These are phyloP conservation scores for Aureobasidium mangrovei DNA, from an alignment of 2,329 filamentous ascomycete species.

Conservation along the genomic window DNA sequence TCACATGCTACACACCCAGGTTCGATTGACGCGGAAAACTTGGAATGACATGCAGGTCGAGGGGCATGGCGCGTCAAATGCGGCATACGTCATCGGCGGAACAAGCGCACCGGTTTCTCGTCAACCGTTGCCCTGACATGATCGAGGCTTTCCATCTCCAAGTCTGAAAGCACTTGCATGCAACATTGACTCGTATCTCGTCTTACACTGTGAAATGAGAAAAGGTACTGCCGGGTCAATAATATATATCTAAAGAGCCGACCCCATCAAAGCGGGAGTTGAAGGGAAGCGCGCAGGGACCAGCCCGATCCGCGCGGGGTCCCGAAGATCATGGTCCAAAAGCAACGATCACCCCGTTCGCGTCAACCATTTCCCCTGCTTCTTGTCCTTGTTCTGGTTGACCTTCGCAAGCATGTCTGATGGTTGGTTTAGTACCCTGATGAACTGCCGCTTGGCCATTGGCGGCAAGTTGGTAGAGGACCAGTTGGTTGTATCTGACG, in stretches of 20 bases:
- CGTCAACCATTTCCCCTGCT: background rate
- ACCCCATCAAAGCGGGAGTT: background rate
- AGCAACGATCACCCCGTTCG: background rate
- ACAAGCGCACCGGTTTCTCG: too few species aligned
- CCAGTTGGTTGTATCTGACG: slow-evolving; percentile 37
- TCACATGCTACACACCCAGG: slow-evolving; percentile 6
- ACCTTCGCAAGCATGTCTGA: slow-evolving; percentile 17
- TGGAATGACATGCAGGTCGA: slow-evolving; percentile 1
- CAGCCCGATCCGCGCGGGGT: background rate
- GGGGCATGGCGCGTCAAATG: slow-evolving; percentile 3
- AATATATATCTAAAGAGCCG: background rate
- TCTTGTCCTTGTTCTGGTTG: background rate
- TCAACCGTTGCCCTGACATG: too few species aligned
- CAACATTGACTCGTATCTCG: too few species aligned
- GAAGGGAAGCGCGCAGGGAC: background rate
- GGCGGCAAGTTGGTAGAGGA: slow-evolving; percentile 36
- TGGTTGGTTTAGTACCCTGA: slow-evolving; percentile 39
- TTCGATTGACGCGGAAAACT: slow-evolving; percentile 6
- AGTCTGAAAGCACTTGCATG: too few species aligned
- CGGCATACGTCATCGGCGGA: slow-evolving; percentile 1
- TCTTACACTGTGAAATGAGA: too few species aligned
- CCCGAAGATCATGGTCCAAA: background rate
- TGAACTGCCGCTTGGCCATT: slow-evolving; percentile 38
- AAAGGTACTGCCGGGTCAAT: too few species aligned
- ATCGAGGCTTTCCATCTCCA: too few species aligned